Conservation (phyloP, 192 early-diverging fungal species). For the Backusella tuberculispora region DNA sequence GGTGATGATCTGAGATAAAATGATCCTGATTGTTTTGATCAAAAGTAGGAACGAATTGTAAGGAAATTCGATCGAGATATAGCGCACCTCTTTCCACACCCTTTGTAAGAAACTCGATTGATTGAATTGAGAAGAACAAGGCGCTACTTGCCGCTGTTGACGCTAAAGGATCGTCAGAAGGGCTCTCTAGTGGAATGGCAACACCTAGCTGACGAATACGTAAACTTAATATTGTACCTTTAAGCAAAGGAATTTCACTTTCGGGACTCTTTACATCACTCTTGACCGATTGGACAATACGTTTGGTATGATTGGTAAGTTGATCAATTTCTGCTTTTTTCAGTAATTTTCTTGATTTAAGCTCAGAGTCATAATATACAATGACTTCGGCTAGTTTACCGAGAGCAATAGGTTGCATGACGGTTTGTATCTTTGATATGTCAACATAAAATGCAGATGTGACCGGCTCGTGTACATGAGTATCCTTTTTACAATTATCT, state of each 20-base stretch:
- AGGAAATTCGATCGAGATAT: constrained; percentile 59
- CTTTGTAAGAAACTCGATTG: constrained; percentile 61
- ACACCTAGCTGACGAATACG: constrained; percentile 59
- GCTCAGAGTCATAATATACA: constrained; percentile 66
- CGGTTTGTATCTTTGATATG: constrained; percentile 65
- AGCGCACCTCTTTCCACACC: constrained; percentile 59
- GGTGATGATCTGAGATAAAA: constrained; percentile 54
- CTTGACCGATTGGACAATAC: constrained; percentile 57
- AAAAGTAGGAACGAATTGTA: constrained; percentile 72
- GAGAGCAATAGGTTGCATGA: constrained; percentile 75
- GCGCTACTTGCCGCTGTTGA: constrained; percentile 41
- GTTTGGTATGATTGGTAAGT: constrained; percentile 67
- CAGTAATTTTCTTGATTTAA: constrained; percentile 58
- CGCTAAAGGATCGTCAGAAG: not conserved
- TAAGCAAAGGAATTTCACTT: constrained; percentile 56
- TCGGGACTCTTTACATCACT: constrained; percentile 42
- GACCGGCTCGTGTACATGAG: not conserved
- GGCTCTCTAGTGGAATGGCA: constrained; percentile 61
- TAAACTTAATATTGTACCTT: constrained; percentile 55
- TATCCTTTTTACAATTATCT: constrained; percentile 2
- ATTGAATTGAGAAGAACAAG: constrained; percentile 62
- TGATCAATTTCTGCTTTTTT: constrained; percentile 62
- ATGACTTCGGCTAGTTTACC: constrained; percentile 64
- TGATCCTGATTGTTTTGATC: constrained; percentile 63
- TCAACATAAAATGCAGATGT: constrained; percentile 50